Evolutionary conservation across 768 basidiomycete genomes (phyloP), one percentile per base, ranked within the genome.

Genomic region (Mycena polygramma): DNA sequence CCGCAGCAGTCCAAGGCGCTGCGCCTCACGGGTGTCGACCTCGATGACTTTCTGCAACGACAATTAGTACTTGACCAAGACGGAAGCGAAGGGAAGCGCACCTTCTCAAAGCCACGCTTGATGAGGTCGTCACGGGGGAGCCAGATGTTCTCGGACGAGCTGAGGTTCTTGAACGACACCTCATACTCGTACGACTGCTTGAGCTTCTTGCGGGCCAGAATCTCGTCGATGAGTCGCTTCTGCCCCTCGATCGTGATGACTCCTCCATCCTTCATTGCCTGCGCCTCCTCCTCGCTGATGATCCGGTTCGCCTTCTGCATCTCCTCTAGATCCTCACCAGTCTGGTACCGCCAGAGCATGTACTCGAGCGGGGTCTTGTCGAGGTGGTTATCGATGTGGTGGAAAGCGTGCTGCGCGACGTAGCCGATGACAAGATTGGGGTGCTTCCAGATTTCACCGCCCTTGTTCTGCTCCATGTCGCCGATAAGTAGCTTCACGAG

Each of bases 311-410:
- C 96, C 90, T 98, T 98, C 84, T 84, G 84, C 90, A 98, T 89
- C 86, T 98, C 97, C 85, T 98, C 97, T 80, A 98, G 83, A 87
- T 98, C 97, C 83, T 98, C 97, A 82, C 97, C 97, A 68, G 97
- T 98, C 89, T 98, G 97, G 91, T 98, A 98, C 85, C 97, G 96
- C 97, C 97, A 98, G 74, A 98, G 86, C 95, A 98, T 96, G 89
- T 98, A 98, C 86, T 98, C 97, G 76, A 98, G 92, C 58, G 97
- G 95, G 17, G 97, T 98, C 89, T 96, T 97, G 89, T 98, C 97
- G 79, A 98, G 94, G 80, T 98, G 97, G 82, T 95, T 85, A 81
- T 98, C 97, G 79, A 98, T 98, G 83, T 98, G 97, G 88, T 98
- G 97, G 96, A 98, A 98, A 71, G 97, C 97, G 83, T 98, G 97